Conservation (phyloP, 371 early-diverging fungal genomes). For the Phascolomyces articulosus region DNA sequence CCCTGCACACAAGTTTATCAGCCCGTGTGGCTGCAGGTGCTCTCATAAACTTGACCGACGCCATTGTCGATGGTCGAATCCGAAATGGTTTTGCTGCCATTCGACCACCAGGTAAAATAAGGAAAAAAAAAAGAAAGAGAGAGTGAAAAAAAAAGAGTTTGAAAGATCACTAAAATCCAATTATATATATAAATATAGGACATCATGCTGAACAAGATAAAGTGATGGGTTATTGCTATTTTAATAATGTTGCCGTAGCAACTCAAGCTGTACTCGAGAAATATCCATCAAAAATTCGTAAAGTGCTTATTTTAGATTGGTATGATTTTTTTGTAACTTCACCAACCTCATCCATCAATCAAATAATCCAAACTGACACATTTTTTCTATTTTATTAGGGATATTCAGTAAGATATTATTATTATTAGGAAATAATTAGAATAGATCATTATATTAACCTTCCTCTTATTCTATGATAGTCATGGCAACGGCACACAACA, state of each 20-base stretch:
- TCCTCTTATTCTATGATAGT: constrained; percentile 18
- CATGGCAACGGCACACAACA: constrained; percentile 70
- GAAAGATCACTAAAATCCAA: background rate
- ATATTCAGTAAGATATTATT: constrained; percentile 57
- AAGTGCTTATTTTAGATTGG: constrained; percentile 65
- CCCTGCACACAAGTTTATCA: constrained; percentile 48
- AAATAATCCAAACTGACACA: background rate
- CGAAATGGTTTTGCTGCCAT: constrained; percentile 68
- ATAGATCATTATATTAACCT: background rate
- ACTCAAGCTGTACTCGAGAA: constrained; percentile 52
- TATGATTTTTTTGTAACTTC: constrained; percentile 9
- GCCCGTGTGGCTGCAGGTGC: constrained; percentile 61
- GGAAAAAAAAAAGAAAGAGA: constrained; percentile 2
- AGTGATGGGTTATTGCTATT: constrained; percentile 72
- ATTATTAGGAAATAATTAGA: background rate
- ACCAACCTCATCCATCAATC: background rate
- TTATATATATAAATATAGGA: constrained; percentile 18
- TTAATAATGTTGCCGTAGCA: constrained; percentile 70
- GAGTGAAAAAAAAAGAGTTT: background rate
- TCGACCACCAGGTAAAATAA: constrained; percentile 56
- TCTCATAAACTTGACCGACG: constrained; percentile 53
- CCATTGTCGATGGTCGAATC: constrained; percentile 54
- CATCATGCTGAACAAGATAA: constrained; percentile 68
- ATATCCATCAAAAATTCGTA: constrained; percentile 48
- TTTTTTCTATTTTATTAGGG: constrained; percentile 38